Evolutionary conservation across 1,284 basidiomycete genomes (phyloP), one percentile per base, ranked within the genome.

Genomic region (Apiotrichum akiyoshidainum): DNA sequence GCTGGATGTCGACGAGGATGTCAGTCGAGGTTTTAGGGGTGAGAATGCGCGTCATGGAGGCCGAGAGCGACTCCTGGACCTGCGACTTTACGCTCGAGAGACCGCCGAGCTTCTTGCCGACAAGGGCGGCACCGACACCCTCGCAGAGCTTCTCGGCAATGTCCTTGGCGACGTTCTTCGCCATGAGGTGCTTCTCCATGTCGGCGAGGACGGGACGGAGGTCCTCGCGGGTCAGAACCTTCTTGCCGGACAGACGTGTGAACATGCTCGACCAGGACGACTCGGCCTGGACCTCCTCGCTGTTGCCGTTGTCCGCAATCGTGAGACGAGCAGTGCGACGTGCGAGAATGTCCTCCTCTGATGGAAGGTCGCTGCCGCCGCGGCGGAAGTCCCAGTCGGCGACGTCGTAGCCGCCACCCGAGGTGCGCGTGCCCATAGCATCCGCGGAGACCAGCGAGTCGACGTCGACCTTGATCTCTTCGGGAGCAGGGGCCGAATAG

Each of bases 151-250:
- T 91, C 61, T 94, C 90, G 11, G 95, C 84, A 64, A 99, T 96
- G 59, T 96, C 92, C 75, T 86, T 90, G 9, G 96, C 96, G 2
- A 99, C 96, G 69, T 99, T 99, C 82, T 99, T 99, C 79, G 90
- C 87, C 90, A 98, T 97, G 49, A 99, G 82, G 75, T 98, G 95
- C 64, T 93, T 89, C 73, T 95, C 92, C 93, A 99, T 99, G 21
- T 87, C 89, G 46, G 88, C 87, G 26, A 99, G 77, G 0, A 96
- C 91, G 7, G 95, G 94, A 63, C 85, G 85, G 42, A 99, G 78
- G 73, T 98, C 94, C 45, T 85, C 82, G 58, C 89, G 83, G 0
- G 89, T 90, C 46, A 99, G 80, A 2, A 87, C 83, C 76, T 92
- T 94, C 22, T 88, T 72, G 12, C 80, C 90, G 0, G 90, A 93